Base-by-base conservation (phyloP, 305 asterid genomes). In the Nicotiana rustica region DNA sequence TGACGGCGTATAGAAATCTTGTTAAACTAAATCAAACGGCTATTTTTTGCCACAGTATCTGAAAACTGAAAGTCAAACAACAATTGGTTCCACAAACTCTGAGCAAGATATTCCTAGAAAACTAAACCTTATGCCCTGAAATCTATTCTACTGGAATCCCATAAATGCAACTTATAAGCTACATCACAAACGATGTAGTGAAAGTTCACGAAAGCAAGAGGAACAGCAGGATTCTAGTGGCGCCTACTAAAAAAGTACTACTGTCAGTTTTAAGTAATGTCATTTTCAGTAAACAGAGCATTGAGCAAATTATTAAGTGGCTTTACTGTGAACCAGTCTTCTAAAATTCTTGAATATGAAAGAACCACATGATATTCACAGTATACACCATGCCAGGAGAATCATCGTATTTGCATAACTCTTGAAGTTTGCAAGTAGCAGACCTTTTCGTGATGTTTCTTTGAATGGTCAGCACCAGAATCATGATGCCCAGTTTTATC, bases 371-470 rank as follows among this genome's bases (percentile, higher is more conserved):
- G 80, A 55, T 76, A 76, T 29, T 47, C 66, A 76, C 47, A 55
- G 80, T 55, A 55, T 29, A 76, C 62, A 1, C 31, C 80, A 31
- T 55, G 47, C 49, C 80, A 29, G 29, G 44, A 76, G 80, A 52
- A 76, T 29, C 80, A 76, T 21, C n/a, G 0, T 41, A 76, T 49
- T 15, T 14, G 64, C 79, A 73, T 14, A 49, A 73, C 80, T 55
- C 66, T 76, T 76, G 29, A 76, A 52, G 14, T 76, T 76, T 76
- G 80, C 31, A 29, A 29, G 49, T 81, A 67, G 21, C 90, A 56
- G 57, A 93, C 99, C 99, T 96, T 96, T 70, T 96, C 98, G 44
- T 91, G 98, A 76, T 76, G 66, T 81, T 91, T 90, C 90, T 91
- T 92, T 38, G 97, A 91, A 88, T 85, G 95, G 82, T 95, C 95